Base-by-base conservation (phyloP, 2,329 filamentous ascomycete genomes). In the Xenoacremonium recifei region DNA sequence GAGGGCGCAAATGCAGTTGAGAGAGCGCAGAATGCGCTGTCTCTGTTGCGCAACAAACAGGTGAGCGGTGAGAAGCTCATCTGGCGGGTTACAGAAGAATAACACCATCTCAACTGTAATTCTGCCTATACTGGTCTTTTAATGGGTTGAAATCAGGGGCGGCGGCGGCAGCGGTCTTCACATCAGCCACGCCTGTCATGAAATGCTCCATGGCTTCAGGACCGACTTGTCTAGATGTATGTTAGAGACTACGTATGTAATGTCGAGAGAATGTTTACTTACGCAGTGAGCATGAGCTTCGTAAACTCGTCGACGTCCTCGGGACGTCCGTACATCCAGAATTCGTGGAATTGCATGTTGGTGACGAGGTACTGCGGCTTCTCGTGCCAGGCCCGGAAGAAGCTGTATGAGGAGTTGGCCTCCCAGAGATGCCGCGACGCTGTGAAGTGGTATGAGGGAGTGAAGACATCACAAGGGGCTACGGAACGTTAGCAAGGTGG, bases 341-440 rank as follows among this genome's bases (percentile, higher is more conserved):
- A 58, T 1, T 67, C 62, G 31, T 60, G 52, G 33, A 68, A 66
- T 35, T 59, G 54, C 46, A 67, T 51, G 20, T 64, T 54, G n/a
- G 53, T 40, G 29, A 70, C 59, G 25, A 49, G 45, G 36, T 60
- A 70, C 36, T 67, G 59, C 7, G 67, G 66, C 57, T 67, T 68
- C 23, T 65, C 62, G n/a, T 66, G 63, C 71, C 70, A 73, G 3
- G 69, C 64, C 2, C 58, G 62, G 51, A 61, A 72, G 47, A 74
- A 74, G 3, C 67, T 61, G 16, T 67, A 55, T 2, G 70, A 67
- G 4, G 62, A 63, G 21, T 52, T 44, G 1, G 71, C 69, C 13
- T 69, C 60, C 71, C 70, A 74, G 15, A 74, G 63, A 41, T 70
- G 62, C 6, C 58, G 58, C 5, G 69, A 73, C 15, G 69, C 62